Conservation (phyloP, 2,329 filamentous ascomycete genomes). For the Diaporthe australafricana region DNA sequence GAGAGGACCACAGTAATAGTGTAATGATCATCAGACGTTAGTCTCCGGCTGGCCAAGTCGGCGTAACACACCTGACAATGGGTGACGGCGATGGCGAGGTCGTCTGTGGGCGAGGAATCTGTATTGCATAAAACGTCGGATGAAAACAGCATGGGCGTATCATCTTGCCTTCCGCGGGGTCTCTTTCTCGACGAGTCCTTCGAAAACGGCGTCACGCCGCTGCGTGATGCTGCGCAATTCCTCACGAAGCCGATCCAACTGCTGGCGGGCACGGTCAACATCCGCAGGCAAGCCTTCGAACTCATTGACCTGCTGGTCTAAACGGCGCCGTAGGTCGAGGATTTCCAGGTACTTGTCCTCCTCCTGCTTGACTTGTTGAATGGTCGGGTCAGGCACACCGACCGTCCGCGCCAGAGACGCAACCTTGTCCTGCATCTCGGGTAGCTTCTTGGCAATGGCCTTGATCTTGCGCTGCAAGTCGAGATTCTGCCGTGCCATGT, state of each 20-base stretch:
- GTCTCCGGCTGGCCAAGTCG: neutral
- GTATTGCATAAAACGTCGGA: neutral
- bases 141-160: constrained; percentile 33
- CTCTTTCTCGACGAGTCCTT: constrained; percentile 74
- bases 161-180: constrained; percentile 60
- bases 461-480: constrained; percentile 80
- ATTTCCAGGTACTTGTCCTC: constrained; percentile 70
- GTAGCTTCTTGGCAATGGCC: constrained; percentile 72
- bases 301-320: constrained; percentile 71
- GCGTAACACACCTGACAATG: neutral
- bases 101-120: neutral
- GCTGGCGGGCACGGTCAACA: constrained; percentile 73
- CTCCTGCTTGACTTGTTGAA: constrained; percentile 68
- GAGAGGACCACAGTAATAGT: constrained; percentile 54
- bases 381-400: constrained; percentile 55
- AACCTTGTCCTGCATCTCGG: constrained; percentile 72
- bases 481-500: constrained; percentile 76
- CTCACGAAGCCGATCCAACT: constrained; percentile 74
- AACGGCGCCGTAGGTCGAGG: constrained; percentile 65
- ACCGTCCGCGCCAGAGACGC: constrained; percentile 52
- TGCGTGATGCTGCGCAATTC: constrained; percentile 72
- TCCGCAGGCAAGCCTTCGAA: constrained; percentile 82
- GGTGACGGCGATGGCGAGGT: neutral
- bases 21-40: neutral
- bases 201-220: constrained; percentile 79